Base-by-base conservation (phyloP, 768 basidiomycete genomes). In the Leccinum truebloodii region DNA sequence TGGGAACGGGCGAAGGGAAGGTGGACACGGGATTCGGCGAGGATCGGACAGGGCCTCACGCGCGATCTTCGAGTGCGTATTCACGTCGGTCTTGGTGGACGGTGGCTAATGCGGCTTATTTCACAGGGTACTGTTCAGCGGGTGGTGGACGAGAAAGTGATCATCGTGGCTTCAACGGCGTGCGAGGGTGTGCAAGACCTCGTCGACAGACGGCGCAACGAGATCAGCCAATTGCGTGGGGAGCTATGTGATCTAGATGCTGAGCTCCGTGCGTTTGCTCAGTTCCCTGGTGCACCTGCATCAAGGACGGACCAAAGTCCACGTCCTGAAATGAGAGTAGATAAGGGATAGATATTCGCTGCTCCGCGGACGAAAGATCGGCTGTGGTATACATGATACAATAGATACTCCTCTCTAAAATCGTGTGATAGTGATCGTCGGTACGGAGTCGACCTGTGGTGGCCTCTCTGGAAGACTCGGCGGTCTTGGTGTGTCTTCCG, bases 21-120 rank as follows among this genome's bases (percentile, higher is more conserved):
- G 60, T 93, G 89, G 89, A 81, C 83, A 83, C 79, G 82, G 56
- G 89, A 91, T 69, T 88, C 85, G 79, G 68, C 67, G 20, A 78
- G 90, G 53, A 77, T 90, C 3, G 81, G 83, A 6, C 78, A 85
- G 52, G 87, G 90, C 0, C 76, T 90, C 39, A 78, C 81, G 51
- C 78, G 89, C 50, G 89, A 92, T 72, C 72, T 90, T 22, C 78
- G 80, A 79, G 89, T 87, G 68, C 48, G 78, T 13, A 30, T 55
- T 35, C 46, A 41, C 18, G 4, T 6, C 0, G 6, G 10, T 44
- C 32, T 46, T 22, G n/a, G n/a, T 46, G 62, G 12, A 46, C 48
- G 51, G 52, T 22, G 55, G 16, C 63, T 56, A 54, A 54, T 53
- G 9, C 20, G 20, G 24, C 30, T 32, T 48, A n/a, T 61, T 53